These are phyloP conservation scores for Adansonia madagascariensis DNA, from an alignment of 441 rosid species.

Conservation along the genomic window DNA sequence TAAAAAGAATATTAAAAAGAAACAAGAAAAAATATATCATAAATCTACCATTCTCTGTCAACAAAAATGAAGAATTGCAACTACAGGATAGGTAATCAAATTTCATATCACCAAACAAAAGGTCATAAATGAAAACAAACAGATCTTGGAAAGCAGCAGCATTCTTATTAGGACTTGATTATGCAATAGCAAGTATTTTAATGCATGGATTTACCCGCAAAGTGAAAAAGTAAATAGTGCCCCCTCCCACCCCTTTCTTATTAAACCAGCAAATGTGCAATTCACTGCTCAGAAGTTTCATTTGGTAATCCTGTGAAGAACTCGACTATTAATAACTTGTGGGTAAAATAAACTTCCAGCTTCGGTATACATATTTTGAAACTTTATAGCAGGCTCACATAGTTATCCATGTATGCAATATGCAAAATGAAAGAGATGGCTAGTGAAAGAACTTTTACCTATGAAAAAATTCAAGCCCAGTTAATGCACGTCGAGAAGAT, in stretches of 20 bases:
- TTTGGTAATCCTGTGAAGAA: neutral
- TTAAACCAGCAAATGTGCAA: neutral
- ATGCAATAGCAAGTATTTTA: neutral
- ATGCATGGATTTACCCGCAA: neutral
- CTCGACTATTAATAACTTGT: neutral
- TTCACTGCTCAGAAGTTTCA: neutral
- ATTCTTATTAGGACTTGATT: neutral
- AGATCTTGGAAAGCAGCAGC: neutral
- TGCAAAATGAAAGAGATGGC: neutral
- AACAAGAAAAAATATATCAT: too few species aligned
- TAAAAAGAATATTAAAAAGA: neutral
- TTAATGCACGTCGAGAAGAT: slow-evolving; percentile 79
- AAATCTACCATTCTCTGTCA: neutral
- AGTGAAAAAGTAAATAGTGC: neutral
- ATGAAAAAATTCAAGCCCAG: slow-evolving; percentile 97
- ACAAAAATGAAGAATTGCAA: neutral
- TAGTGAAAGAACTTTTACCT: slow-evolving; percentile 54
- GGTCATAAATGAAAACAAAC: neutral
- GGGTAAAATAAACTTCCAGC: neutral
- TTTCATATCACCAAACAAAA: neutral
- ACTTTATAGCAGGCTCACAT: neutral
- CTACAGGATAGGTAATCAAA: neutral
- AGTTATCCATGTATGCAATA: slow-evolving; percentile 14
- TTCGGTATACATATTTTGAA: neutral
- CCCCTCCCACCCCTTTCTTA: neutral